These are phyloP conservation scores for Pythium phragmiticola DNA, from an alignment of 352 stramenopile genomes.

Conservation along the genomic window DNA sequence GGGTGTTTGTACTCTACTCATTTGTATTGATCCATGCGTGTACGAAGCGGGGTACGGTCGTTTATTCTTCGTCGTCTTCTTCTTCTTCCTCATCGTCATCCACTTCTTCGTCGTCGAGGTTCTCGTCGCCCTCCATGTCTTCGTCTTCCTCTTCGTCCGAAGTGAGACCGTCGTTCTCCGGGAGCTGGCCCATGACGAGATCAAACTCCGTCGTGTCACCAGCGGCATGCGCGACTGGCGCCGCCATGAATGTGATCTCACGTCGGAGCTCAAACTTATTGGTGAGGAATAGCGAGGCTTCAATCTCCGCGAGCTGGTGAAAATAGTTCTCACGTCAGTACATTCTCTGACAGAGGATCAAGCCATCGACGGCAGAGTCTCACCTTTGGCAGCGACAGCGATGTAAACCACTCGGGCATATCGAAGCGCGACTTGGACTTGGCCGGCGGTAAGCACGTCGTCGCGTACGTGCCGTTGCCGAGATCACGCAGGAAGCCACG, in stretches of 20 bases:
- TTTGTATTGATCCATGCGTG: constrained; percentile 17
- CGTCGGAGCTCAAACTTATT: constrained; percentile 59
- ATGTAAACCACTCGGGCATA: constrained; percentile 61
- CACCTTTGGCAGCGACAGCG: constrained; percentile 58
- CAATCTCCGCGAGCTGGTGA: constrained; percentile 44
- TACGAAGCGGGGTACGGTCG: neutral
- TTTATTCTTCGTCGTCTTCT: constrained; percentile 44
- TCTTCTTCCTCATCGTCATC: constrained; percentile 35
- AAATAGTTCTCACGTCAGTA: neutral
- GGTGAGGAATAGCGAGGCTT: constrained; percentile 57
- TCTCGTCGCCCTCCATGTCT: constrained; percentile 27
- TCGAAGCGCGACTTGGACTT: constrained; percentile 88
- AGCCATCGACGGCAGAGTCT: neutral
- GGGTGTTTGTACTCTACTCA: no score
- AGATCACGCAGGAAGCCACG: constrained; percentile 83
- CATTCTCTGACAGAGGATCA: no score
- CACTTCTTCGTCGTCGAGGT: constrained; percentile 42
- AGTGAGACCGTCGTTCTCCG: constrained; percentile 74
- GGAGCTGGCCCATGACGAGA: constrained; percentile 74
- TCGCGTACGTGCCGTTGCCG: constrained; percentile 55
- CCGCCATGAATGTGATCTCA: constrained; percentile 55
- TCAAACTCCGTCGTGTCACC: constrained; percentile 84
- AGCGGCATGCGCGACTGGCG: constrained; percentile 43
- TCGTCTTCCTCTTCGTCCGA: constrained; percentile 63
- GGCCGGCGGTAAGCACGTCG: constrained; percentile 59